Evolutionary conservation across 2,329 filamentous ascomycete species (phyloP).

Genomic region (Trichoderma oligosporum): DNA sequence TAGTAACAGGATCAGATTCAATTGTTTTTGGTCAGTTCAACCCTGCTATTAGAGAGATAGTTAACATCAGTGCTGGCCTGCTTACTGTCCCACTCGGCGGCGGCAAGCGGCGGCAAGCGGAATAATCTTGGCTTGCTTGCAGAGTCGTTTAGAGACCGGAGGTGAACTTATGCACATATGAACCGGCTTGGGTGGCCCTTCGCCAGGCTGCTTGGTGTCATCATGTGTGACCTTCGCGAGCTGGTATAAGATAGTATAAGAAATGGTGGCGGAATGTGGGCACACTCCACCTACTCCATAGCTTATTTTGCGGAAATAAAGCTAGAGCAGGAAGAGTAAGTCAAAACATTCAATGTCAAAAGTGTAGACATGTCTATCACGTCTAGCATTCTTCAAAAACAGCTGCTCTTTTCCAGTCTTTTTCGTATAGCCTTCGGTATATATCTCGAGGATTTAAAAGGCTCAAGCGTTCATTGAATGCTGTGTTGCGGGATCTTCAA

Average conservation of each 20-base stretch:
- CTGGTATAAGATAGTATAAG: slow-evolving; percentile 32
- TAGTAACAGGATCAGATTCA: slow-evolving; percentile 36
- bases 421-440: slow-evolving; percentile 42
- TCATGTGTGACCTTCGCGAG: slow-evolving; percentile 39
- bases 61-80: slow-evolving; percentile 40
- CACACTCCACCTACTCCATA: slow-evolving; percentile 45
- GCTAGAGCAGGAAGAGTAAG: slow-evolving; percentile 25
- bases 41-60: slow-evolving; percentile 45
- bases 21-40: slow-evolving; percentile 42
- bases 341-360: background rate
- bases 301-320: slow-evolving; percentile 42
- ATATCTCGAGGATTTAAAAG: slow-evolving; percentile 47
- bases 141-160: slow-evolving; percentile 33
- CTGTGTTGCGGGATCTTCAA: slow-evolving; percentile 43
- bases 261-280: slow-evolving; percentile 32
- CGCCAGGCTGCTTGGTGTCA: slow-evolving; percentile 35
- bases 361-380: background rate
- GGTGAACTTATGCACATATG: slow-evolving; percentile 38
- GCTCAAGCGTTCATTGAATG: slow-evolving; percentile 47
- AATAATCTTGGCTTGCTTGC: slow-evolving; percentile 37
- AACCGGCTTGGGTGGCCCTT: slow-evolving; percentile 37
- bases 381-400: slow-evolving; percentile 44
- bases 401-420: slow-evolving; percentile 48
- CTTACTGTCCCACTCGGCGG: slow-evolving; percentile 37
- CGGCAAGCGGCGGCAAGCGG: slow-evolving; percentile 39